A percentile compares a stretch with the other conserved stretches of the same genome.
Conservation (phyloP, 345 rosid genomes). For the Raphanus sativus region DNA sequence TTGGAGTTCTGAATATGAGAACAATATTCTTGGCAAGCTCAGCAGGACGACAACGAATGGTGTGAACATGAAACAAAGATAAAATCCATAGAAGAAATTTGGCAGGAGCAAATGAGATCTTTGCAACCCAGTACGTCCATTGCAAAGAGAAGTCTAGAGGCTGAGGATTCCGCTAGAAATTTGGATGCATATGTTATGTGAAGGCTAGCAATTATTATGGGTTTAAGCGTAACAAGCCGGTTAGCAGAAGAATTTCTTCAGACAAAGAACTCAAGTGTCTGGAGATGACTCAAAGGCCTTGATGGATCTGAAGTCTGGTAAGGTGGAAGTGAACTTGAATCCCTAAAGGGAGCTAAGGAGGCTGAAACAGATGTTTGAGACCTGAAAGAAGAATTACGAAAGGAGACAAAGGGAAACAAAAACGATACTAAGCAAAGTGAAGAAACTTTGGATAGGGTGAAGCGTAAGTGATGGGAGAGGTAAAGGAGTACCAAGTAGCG, state of each 20-base stretch:
- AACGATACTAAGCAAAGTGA: not conserved
- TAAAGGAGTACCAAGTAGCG: not conserved
- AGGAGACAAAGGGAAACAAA: not conserved
- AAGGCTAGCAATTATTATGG: too few relatives aligned
- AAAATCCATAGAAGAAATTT: too few relatives aligned
- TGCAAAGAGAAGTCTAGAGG: too few relatives aligned
- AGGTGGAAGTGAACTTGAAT: not conserved
- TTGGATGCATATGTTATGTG: too few relatives aligned
- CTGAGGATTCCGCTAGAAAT: too few relatives aligned
- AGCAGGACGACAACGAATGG: too few relatives aligned
- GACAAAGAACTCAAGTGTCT: not conserved
- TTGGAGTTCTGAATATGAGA: not conserved
- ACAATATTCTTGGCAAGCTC: too few relatives aligned
- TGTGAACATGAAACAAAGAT: too few relatives aligned
- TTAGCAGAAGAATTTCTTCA: not conserved
- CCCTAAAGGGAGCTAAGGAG: not conserved
- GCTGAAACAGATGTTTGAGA: not conserved
- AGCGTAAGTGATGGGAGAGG: not conserved
- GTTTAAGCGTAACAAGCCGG: not conserved
- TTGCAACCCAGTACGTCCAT: too few relatives aligned
- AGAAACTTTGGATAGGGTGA: not conserved
- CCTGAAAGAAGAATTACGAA: not conserved
- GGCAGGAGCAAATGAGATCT: too few relatives aligned
- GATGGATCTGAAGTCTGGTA: not conserved
- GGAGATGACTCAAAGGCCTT: not conserved